Evolutionary conservation across 2,329 filamentous ascomycete genomes (phyloP).

Genomic region (Amauroascus verrucosus): DNA sequence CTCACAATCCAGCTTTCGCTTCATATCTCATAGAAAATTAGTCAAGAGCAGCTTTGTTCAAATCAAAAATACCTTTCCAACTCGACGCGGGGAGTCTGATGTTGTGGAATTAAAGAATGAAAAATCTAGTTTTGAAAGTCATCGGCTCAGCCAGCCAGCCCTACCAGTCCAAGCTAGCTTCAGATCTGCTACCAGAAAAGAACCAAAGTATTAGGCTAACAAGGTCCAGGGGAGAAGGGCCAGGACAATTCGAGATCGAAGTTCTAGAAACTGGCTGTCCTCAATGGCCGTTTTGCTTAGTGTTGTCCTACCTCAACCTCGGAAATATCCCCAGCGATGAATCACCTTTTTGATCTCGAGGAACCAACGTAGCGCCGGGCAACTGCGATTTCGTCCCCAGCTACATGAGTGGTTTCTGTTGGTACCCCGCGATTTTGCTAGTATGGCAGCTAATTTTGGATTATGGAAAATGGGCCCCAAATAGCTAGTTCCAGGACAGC

Average conservation of each 20-base stretch:
- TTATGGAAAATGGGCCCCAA: background rate
- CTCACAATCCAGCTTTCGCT: background rate
- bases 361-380: background rate
- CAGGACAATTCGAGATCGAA: background rate
- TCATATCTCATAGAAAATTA: too few relatives aligned
- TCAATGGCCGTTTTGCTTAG: background rate
- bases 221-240: background rate
- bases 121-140: background rate
- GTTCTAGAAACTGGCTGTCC: background rate
- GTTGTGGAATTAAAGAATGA: background rate
- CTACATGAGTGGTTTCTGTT: background rate
- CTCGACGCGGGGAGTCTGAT: too few relatives aligned
- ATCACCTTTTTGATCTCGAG: background rate
- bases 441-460: background rate
- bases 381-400: background rate
- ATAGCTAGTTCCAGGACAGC: background rate
- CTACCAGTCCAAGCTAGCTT: slow-evolving; percentile 1
- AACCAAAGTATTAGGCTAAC: background rate
- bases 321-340: background rate
- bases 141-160: background rate
- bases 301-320: background rate
- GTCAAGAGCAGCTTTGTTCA: too few relatives aligned
- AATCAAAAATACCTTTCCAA: too few relatives aligned
- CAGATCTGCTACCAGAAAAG: background rate
- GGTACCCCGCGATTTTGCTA: slow-evolving; percentile 7